These are phyloP conservation scores for Eutrema salsugineum DNA, from an alignment of 441 rosid genomes.

Conservation along the genomic window DNA sequence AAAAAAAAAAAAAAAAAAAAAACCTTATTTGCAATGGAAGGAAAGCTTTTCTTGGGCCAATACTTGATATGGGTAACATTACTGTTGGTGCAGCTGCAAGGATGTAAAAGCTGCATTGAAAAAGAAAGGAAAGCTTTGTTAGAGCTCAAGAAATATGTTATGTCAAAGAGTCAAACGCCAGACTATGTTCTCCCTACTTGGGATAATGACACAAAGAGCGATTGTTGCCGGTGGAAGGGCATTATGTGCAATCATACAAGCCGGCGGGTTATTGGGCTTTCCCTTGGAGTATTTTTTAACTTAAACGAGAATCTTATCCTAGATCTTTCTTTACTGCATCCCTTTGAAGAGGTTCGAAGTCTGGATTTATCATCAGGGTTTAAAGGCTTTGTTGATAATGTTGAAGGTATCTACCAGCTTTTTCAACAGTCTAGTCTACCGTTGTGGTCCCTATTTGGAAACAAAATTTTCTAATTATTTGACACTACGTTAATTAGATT, in stretches of 20 bases:
- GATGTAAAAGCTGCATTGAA: background rate
- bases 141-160: background rate
- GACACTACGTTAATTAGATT: no score
- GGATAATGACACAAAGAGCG: background rate
- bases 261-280: background rate
- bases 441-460: background rate
- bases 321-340: slow-evolving; percentile 13
- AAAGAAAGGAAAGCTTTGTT: slow-evolving; percentile 1
- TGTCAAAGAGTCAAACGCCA: background rate
- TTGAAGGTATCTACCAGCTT: background rate
- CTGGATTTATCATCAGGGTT: background rate
- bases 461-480: background rate
- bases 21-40: background rate
- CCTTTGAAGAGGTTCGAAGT: slow-evolving; percentile 19
- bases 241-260: slow-evolving; percentile 4
- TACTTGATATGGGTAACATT: slow-evolving; percentile 2
- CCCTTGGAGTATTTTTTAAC: background rate
- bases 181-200: background rate
- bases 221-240: background rate
- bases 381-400: slow-evolving; percentile 5
- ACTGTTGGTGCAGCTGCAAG: background rate
- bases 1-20: no score
- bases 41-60: background rate
- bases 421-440: background rate
- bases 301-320: background rate